Base-by-base conservation (phyloP, 2,329 filamentous ascomycete species). In the Fusarium xyrophilum region DNA sequence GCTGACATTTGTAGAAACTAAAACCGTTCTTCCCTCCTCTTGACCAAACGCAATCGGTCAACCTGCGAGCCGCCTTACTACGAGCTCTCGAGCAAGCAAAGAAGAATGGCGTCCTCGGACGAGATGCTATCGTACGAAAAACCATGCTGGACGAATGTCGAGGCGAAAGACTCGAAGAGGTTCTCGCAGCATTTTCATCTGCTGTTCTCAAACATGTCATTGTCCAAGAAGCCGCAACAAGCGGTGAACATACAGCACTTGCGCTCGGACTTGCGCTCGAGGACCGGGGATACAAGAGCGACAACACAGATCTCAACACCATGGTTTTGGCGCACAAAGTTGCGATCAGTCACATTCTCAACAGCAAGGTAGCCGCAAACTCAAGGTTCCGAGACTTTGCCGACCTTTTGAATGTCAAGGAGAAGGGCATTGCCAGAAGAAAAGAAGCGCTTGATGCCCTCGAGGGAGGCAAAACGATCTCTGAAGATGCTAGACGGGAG, bases 141-240 rank as follows among this genome's bases (percentile, higher is more conserved):
- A 97, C 93, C 0, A 97, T 97, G 92, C 83, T 99, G 53, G 96
- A 99, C 76, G 95, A 99, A 73, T 99, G 96, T 80, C 94, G 91
- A 70, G 95, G 95, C 9, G 93, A 97, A 56, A 90, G 93, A 67
- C 87, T 98, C 56, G 93, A 94, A 76, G 96, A 99, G 75, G 82
- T 97, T 2, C 84, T 98, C 30, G 88, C 93, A 6, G 84, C 88
- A 1, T 96, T 99, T 73, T 97, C 95, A 2, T 92, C 91, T 17
- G 87, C 89, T 0, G 93, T 97, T 1, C 78, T 98, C 65, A 91
- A 91, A 74, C 93, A 90, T 74, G 79, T 87, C 2, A 79, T 91
- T 2, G 81, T 84, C 1, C 79, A 81, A 42, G 76, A 81, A 39
- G 72, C 77, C 40, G 76, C 77, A 23, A 78, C 79, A 38, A 76